Evolutionary conservation across 768 basidiomycete species (phyloP), one percentile per base, ranked within the genome.

Genomic region (Rhizopogon roseolus): DNA sequence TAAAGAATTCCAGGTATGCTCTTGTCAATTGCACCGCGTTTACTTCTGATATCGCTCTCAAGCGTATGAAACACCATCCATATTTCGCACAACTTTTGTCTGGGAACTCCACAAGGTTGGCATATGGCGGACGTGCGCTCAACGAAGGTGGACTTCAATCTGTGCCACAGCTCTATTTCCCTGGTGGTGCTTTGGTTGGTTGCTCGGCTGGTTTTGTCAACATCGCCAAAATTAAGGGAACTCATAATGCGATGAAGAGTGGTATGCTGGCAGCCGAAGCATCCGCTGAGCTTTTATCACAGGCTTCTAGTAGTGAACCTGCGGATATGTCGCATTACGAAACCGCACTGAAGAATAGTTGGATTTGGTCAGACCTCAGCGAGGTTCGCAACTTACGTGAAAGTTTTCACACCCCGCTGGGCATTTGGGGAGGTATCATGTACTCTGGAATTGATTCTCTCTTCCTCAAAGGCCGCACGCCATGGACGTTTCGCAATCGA

Each of bases 221-320:
- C 72, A 81, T 97, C 10, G 88, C 95, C 13, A 98, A 97, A 73
- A 98, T 99, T 72, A 98, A 98, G 66, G 96, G 96, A 13, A 96
- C 95, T 0, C 97, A 98, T 67, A 98, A 95, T 55, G 94, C 96
- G 3, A 98, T 99, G 97, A 95, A 98, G 78, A 92, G 88, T 37
- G 97, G 97, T 28, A 98, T 98, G 88, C 77, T 98, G 17, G 96
- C 94, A 28, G 96, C 93, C 1, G 95, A 99, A 67, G 79, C 90
- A 0, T 91, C 91, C 0, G 93, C 77, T 60, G 77, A 84, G 5
- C 80, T 80, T 4, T 71, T 96, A 48, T 52, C 69, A 55, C 60
- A 62, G 19, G 61, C 60, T 22, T 56, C 54, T 6, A 50, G 54
- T 8, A 50, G 29, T 13, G 61, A 53, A 19, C 61, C 78, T 0